Percentiles rank a stretch among this genome's conserved stretches.
Evolutionary conservation across 768 basidiomycete genomes (phyloP).

Genomic region (Lepiota venenata): DNA sequence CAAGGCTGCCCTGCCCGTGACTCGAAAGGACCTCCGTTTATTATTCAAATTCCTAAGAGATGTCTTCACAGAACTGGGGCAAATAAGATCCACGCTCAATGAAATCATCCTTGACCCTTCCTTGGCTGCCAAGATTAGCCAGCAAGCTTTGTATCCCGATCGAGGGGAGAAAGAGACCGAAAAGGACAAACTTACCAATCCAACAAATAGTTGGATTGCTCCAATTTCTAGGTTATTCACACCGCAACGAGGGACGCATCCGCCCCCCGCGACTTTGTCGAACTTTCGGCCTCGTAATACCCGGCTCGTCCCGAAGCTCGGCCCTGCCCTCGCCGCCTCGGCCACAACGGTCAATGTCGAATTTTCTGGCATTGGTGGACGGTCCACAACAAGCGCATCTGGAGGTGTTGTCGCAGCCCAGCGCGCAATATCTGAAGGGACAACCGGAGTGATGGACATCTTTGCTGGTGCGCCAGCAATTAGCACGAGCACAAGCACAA

Average conservation of each 20-base stretch:
- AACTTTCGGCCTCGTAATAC: conserved; percentile 27
- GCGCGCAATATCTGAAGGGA: conserved; percentile 11
- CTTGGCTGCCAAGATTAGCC: conserved; percentile 67
- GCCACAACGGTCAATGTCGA: conserved; percentile 95
- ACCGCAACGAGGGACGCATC: conserved; percentile 20
- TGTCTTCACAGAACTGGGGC: conserved; percentile 76
- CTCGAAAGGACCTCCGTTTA: conserved; percentile 76
- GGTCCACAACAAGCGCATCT: conserved; percentile 37
- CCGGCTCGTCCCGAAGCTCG: conserved; percentile 72
- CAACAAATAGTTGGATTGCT: conserved; percentile 71
- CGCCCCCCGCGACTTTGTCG: conserved; percentile 17
- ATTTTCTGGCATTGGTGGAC: conserved; percentile 69
- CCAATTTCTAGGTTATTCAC: conserved; percentile 81
- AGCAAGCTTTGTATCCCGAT: conserved; percentile 47
- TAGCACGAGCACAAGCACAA: conserved; percentile 18
- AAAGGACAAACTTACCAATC: conserved; percentile 44
- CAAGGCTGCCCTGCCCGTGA: conserved; percentile 54
- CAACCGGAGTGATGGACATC: conserved; percentile 67
- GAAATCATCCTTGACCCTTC: conserved; percentile 87
- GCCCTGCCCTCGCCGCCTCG: conserved; percentile 82
- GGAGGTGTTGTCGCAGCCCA: conserved; percentile 17
- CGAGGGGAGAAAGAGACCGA: neutral
- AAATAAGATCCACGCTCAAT: conserved; percentile 80
- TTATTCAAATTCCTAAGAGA: conserved; percentile 87
- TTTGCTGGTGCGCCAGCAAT: conserved; percentile 83